Base-by-base conservation (phyloP, 352 stramenopile species). In the Globisporangium acanthophoron region DNA sequence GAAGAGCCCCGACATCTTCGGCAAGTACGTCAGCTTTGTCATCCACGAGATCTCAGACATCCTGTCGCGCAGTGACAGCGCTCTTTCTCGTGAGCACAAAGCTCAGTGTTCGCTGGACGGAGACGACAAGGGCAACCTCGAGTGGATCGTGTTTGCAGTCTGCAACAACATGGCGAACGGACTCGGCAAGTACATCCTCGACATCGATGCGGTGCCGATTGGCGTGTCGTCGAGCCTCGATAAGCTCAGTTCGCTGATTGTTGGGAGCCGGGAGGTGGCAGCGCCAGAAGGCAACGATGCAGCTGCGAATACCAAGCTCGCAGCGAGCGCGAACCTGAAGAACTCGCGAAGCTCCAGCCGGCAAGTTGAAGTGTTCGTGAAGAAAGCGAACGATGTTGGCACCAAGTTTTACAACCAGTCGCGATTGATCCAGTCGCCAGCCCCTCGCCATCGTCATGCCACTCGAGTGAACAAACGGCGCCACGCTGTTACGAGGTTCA, bases 31-130 rank as follows among this genome's bases (percentile, higher is more conserved):
- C 20, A 78, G 76, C 20, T 81, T 86, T 54, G 76, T 94, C 5
- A 71, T 95, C 18, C 70, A 87, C 63, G 76, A 90, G 52, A 85
- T 94, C n/a, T 73, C 76, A n/a, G 66, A 75, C 48, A 80, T 92
- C 24, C 62, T 89, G 13, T 71, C 68, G 20, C 46, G 46, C 7
- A 52, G 39, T 16, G 35, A 20, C 21, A 18, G 13, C 37, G 13
- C 12, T 18, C 37, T 18, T 5, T 16, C 12, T 5, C 12, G 35
- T 18, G 35, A 37, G 16, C 6, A 44, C 21, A 5, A 51, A 7
- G 53, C 15, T 21, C 5, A 47, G 15, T 46, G 71, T 31, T 52
- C 51, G 18, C 71, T 89, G 40, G 72, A 73, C 21, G 66, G 58
- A 40, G 83, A 89, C 48, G 71, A 85, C 52, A 80, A 79, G 60